Evolutionary conservation across 73 alveolate genomes (phyloP).

Genomic region (Symbiodinium natans): DNA sequence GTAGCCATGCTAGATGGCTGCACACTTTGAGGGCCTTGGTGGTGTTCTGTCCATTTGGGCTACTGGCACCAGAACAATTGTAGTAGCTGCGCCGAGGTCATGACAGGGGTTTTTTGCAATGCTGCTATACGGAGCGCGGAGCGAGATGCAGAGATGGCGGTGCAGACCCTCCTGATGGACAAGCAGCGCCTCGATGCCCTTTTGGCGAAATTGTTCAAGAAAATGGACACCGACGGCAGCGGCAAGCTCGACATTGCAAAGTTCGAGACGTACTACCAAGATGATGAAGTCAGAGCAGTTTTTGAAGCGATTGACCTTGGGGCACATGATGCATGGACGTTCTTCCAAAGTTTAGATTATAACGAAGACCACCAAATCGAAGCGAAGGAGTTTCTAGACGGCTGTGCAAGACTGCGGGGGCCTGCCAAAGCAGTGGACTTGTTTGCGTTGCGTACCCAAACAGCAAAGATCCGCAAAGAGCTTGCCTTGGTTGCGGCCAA

Average conservation of each 20-base stretch:
- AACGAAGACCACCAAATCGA: slow-evolving; percentile 4
- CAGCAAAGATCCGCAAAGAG: not conserved
- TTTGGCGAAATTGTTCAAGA: slow-evolving; percentile 23
- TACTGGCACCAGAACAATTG: not conserved
- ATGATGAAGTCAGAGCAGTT: slow-evolving; percentile 26
- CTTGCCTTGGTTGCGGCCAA: not conserved
- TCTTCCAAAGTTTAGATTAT: slow-evolving; percentile 48
- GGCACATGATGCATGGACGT: not conserved
- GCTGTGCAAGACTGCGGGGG: slow-evolving; percentile 41
- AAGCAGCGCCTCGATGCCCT: not conserved
- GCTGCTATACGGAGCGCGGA: slow-evolving; percentile 50
- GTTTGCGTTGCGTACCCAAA: slow-evolving; percentile 47
- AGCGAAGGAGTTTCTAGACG: slow-evolving; percentile 17
- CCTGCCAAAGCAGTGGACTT: slow-evolving; percentile 53
- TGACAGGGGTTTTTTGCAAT: not conserved
- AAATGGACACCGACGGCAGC: not conserved
- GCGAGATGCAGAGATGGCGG: slow-evolving; percentile 66
- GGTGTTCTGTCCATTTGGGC: not conserved
- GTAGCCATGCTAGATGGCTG: too few relatives aligned
- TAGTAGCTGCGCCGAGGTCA: not conserved
- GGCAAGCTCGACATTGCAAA: slow-evolving; percentile 30
- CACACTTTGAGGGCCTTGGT: too few relatives aligned
- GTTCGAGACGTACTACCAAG: slow-evolving; percentile 26
- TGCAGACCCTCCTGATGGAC: slow-evolving; percentile 25
- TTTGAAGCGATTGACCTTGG: slow-evolving; percentile 47